Conservation (phyloP, 768 basidiomycete species). For the Cantharellus cinnabarinus region DNA sequence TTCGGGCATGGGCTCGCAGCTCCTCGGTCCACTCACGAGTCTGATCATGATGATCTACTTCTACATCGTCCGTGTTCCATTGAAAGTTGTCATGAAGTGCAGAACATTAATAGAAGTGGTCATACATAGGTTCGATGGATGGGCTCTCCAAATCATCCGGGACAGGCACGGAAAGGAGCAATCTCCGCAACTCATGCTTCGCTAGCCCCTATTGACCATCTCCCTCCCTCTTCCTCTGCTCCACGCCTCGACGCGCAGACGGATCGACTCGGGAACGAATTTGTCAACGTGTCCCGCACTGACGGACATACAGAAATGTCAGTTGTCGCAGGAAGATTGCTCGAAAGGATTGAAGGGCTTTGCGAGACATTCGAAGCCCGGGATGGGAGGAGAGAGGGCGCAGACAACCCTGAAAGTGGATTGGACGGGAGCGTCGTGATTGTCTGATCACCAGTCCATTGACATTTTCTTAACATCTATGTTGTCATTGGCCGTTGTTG, state of each 20-base stretch:
- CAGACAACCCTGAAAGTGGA: background rate
- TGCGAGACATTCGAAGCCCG: background rate
- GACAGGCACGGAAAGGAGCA: conserved; percentile 41
- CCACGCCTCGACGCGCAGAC: background rate
- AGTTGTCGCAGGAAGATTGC: background rate
- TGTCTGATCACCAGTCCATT: too few relatives aligned
- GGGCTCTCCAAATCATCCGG: conserved; percentile 48
- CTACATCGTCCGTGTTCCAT: conserved; percentile 3
- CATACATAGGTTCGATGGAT: conserved; percentile 36
- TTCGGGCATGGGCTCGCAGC: conserved; percentile 29
- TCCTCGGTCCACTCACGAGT: conserved; percentile 2
- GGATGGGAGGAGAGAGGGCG: background rate
- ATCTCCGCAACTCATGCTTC: conserved; percentile 44
- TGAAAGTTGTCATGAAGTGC: background rate
- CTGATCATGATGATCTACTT: background rate
- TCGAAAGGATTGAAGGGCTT: background rate
- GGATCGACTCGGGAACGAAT: background rate
- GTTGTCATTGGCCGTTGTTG: too few relatives aligned
- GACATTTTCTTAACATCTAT: too few relatives aligned
- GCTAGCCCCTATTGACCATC: conserved; percentile 33
- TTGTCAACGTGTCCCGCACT: background rate
- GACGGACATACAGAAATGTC: background rate
- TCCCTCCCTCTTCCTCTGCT: conserved; percentile 17
- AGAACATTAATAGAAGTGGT: background rate
- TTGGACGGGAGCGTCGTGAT: too few relatives aligned